Base-by-base conservation (phyloP, 176 grass and related monocot species). In the Musa itinerans region DNA sequence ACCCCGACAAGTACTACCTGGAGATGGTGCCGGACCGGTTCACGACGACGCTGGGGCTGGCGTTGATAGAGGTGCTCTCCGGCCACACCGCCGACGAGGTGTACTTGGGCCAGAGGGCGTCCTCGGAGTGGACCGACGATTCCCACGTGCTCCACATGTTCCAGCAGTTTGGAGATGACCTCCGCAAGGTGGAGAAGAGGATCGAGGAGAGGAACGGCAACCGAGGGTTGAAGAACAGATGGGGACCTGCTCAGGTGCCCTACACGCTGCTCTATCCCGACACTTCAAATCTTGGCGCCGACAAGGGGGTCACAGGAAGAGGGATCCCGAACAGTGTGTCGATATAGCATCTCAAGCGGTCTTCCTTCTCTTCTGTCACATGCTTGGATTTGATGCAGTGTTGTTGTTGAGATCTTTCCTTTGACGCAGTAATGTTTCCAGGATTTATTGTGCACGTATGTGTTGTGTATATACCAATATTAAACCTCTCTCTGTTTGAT, bases 261-360 rank as follows among this genome's bases (percentile, higher is more conserved):
- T 99, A 99, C 83, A 99, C 76, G 50, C 79, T 99, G 82, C 65
- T 99, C 25, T 99, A 77, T 73, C 90, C 95, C 0, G 90, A 91
- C 56, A 81, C 76, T 16, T 81, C 79, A 2, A 90, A 96, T 48
- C 53, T n/a, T 10, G 90, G 88, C 20, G 64, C 51, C 23, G 84
- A 91, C 34, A 91, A 89, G 64, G 90, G 95, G 2, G 64, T 99
- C 43, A 99, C 95, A 10, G 95, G 95, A 1, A 93, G 83, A 83
- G 95, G 95, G 10, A 99, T 99, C 80, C 95, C 95, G 14, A 94
- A 99, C 59, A 99, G 95, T 77, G 95, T 99, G 68, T 94, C 90
- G 14, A 84, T 93, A 29, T 93, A 82, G 86, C 13, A 26, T n/a
- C 4, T 61, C 2, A 61, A 43, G 34, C 34, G 4, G 34, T 43